Evolutionary conservation across 495 filamentous ascomycete genomes (phyloP).

Genomic region (Penicillium manginii): DNA sequence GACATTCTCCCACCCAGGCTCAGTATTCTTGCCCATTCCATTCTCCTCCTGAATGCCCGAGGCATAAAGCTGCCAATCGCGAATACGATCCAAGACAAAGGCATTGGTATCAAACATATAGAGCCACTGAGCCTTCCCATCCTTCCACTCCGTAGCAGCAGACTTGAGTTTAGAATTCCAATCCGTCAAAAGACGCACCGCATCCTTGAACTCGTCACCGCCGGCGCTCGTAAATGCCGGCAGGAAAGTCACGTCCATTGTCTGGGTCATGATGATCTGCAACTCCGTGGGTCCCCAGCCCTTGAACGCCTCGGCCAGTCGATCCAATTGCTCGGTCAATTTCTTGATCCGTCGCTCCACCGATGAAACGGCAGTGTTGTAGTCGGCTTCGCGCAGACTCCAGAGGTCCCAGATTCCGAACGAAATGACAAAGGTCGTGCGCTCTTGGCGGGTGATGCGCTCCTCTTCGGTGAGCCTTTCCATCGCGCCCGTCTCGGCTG

Average conservation of each 20-base stretch:
- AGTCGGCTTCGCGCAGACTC: slow-evolving; percentile 44
- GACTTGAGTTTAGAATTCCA: slow-evolving; percentile 52
- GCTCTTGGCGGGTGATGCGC: slow-evolving; percentile 31
- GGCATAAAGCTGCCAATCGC: slow-evolving; percentile 47
- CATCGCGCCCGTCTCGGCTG: slow-evolving; percentile 31
- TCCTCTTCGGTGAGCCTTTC: slow-evolving; percentile 27
- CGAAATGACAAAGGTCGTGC: slow-evolving; percentile 45
- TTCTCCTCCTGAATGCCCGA: slow-evolving; percentile 47
- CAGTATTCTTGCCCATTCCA: slow-evolving; percentile 44
- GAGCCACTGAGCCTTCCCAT: slow-evolving; percentile 34
- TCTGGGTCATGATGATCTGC: slow-evolving; percentile 53
- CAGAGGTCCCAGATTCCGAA: slow-evolving; percentile 58
- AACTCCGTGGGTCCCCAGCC: slow-evolving; percentile 42
- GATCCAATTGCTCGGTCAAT: slow-evolving; percentile 48
- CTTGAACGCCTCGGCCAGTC: slow-evolving; percentile 43
- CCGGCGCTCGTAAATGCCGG: slow-evolving; percentile 43
- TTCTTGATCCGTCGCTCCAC: slow-evolving; percentile 47
- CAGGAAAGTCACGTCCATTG: slow-evolving; percentile 55
- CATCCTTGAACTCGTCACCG: slow-evolving; percentile 42
- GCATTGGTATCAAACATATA: slow-evolving; percentile 56
- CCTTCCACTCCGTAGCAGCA: slow-evolving; percentile 43
- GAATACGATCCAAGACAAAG: slow-evolving; percentile 54
- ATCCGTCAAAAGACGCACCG: slow-evolving; percentile 42
- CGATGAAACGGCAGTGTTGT: slow-evolving; percentile 36
- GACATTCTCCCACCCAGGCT: slow-evolving; percentile 47